Evolutionary conservation across 2,329 filamentous ascomycete species (phyloP).

Genomic region (Sporothrix phasma): DNA sequence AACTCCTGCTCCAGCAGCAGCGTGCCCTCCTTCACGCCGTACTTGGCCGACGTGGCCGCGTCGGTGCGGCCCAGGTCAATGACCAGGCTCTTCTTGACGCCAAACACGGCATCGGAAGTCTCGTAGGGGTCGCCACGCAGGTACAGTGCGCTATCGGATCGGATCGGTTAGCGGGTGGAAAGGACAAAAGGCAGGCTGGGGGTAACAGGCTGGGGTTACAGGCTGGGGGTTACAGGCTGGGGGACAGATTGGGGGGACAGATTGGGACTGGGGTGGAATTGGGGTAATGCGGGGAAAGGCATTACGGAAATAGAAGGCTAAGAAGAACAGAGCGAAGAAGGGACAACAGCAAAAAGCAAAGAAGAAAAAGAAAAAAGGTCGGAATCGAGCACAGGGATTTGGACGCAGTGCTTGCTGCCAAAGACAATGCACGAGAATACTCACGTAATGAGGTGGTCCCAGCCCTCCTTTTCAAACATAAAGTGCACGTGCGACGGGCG

Average conservation of each 20-base stretch:
- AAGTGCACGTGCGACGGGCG: slow-evolving; percentile 76
- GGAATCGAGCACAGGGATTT: slow-evolving; percentile 38
- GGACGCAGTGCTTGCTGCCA: too few relatives aligned
- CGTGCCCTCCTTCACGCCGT: slow-evolving; percentile 53
- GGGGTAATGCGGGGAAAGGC: slow-evolving; percentile 1
- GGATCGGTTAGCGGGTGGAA: slow-evolving; percentile 3
- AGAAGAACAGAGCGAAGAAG: too few relatives aligned
- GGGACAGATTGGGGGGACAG: neutral
- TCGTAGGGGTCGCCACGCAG: slow-evolving; percentile 71
- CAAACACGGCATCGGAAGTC: slow-evolving; percentile 75
- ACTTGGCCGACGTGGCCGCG: slow-evolving; percentile 46
- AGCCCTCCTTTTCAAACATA: slow-evolving; percentile 74
- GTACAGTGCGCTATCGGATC: slow-evolving; percentile 54
- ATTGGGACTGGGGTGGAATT: neutral
- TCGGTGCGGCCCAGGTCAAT: slow-evolving; percentile 48
- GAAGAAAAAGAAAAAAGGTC: slow-evolving; percentile 37
- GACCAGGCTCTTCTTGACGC: slow-evolving; percentile 72
- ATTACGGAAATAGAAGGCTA: neutral
- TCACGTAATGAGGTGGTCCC: slow-evolving; percentile 74
- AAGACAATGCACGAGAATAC: too few relatives aligned
- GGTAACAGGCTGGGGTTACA: neutral
- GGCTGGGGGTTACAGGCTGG: too few relatives aligned
- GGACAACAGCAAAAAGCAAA: too few relatives aligned
- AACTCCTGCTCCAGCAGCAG: slow-evolving; percentile 64
- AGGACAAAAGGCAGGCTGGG: neutral